Conservation (phyloP, 495 filamentous ascomycete genomes). For the Elaphomyces granulatus region DNA sequence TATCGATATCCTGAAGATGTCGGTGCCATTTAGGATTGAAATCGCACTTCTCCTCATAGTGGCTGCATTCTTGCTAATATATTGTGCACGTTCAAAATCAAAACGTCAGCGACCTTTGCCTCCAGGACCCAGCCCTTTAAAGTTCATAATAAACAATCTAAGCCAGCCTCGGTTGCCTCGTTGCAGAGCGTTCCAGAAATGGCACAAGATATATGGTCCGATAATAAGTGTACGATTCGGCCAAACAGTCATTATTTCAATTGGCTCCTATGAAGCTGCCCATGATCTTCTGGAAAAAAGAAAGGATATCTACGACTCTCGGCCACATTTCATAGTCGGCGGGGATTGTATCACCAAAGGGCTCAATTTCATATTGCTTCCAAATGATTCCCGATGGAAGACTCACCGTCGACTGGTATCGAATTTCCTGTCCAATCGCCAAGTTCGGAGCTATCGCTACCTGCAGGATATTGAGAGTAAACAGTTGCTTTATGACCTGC, state of each 20-base stretch:
- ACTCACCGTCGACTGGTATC: background rate
- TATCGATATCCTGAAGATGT: too few relatives aligned
- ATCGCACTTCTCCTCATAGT: too few relatives aligned
- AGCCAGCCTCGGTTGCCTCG: constrained; percentile 36
- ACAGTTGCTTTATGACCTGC: constrained; percentile 3
- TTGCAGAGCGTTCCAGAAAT: constrained; percentile 30
- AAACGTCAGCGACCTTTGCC: too few relatives aligned
- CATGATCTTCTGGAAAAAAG: constrained; percentile 11
- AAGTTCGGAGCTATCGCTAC: constrained; percentile 5
- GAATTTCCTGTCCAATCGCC: background rate
- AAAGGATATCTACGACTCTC: constrained; percentile 6
- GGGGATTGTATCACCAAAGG: constrained; percentile 5
- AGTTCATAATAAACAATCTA: constrained; percentile 43
- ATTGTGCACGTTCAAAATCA: too few relatives aligned
- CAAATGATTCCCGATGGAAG: constrained; percentile 2
- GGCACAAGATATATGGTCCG: constrained; percentile 10
- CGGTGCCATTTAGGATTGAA: too few relatives aligned
- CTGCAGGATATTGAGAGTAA: constrained; percentile 7
- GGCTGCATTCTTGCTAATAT: too few relatives aligned
- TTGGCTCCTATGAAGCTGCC: constrained; percentile 3
- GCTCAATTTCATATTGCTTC: constrained; percentile 10
- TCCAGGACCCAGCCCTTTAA: constrained; percentile 40
- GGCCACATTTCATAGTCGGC: constrained; percentile 17
- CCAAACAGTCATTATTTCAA: constrained; percentile 4
- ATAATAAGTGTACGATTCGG: constrained; percentile 7